A percentile compares a stretch with the other conserved stretches of the same genome.
These are phyloP conservation scores for Penicillium atrosanguineum DNA, from an alignment of 495 filamentous ascomycete genomes.

Conservation along the genomic window DNA sequence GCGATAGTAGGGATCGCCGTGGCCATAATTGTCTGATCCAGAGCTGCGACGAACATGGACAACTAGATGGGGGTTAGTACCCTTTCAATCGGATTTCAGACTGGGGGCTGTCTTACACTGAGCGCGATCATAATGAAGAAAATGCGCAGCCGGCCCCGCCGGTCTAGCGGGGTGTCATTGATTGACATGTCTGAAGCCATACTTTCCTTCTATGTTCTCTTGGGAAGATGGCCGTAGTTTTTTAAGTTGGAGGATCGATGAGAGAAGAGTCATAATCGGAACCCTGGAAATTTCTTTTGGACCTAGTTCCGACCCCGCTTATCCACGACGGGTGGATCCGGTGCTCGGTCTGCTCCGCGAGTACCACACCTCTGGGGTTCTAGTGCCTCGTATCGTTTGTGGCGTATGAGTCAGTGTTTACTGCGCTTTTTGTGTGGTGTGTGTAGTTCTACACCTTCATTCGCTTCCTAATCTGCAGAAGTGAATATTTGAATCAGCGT, in stretches of 20 bases:
- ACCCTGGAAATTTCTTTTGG: neutral
- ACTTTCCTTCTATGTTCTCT: neutral
- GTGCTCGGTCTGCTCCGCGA: neutral
- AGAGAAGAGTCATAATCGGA: neutral
- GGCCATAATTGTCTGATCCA: slow-evolving; percentile 62
- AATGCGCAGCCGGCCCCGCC: slow-evolving; percentile 21
- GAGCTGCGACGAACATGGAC: slow-evolving; percentile 48
- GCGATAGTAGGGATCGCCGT: slow-evolving; percentile 60
- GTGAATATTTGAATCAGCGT: too few relatives aligned
- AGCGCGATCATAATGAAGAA: slow-evolving; percentile 28
- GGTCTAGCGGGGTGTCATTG: slow-evolving; percentile 7
- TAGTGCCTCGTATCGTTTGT: neutral
- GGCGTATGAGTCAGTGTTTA: neutral
- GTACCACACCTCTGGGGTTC: neutral
- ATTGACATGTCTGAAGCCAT: slow-evolving; percentile 20
- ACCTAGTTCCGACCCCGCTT: neutral
- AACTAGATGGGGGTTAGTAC: slow-evolving; percentile 3
- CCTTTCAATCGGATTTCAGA: neutral
- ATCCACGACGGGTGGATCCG: neutral
- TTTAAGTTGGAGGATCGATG: neutral
- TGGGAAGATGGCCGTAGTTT: neutral
- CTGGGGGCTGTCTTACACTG: slow-evolving; percentile 13
- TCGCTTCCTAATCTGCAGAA: too few relatives aligned
- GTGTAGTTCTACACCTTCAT: too few relatives aligned
- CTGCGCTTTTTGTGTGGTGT: neutral